Evolutionary conservation across 2,329 filamentous ascomycete genomes (phyloP).

Genomic region (Aspergillus japonicus): DNA sequence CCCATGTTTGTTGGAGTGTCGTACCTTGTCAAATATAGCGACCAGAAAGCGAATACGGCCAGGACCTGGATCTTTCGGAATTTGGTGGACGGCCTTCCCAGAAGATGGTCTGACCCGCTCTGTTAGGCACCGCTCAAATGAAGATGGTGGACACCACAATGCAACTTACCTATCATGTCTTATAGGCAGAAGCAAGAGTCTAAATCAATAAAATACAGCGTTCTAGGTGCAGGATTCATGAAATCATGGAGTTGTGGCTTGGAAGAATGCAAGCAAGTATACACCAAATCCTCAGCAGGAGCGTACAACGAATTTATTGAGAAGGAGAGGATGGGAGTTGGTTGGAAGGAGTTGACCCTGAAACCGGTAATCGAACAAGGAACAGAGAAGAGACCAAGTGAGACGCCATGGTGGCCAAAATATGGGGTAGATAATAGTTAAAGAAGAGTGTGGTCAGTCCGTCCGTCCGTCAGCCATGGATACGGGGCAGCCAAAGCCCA

Average conservation of each 20-base stretch:
- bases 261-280: not conserved
- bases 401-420: too few species aligned
- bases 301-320: not conserved
- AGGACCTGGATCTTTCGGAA: constrained; percentile 92
- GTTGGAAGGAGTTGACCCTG: not conserved
- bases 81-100: constrained; percentile 85
- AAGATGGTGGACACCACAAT: not conserved
- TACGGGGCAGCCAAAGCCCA: not conserved
- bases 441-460: too few species aligned
- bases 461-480: not conserved
- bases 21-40: constrained; percentile 74
- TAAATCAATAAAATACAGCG: not conserved
- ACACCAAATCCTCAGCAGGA: not conserved
- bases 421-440: too few species aligned
- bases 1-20: too few species aligned
- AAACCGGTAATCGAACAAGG: not conserved
- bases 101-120: constrained; percentile 68
- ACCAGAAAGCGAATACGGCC: constrained; percentile 89
- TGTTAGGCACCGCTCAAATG: not conserved
- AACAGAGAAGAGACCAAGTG: not conserved
- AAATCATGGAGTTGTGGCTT: not conserved
- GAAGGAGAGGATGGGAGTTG: not conserved
- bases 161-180: constrained; percentile 34
- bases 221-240: not conserved
- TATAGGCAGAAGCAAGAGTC: not conserved